Evolutionary conservation across 345 rosid species (phyloP).

Genomic region (Hibiscus tridactylites): DNA sequence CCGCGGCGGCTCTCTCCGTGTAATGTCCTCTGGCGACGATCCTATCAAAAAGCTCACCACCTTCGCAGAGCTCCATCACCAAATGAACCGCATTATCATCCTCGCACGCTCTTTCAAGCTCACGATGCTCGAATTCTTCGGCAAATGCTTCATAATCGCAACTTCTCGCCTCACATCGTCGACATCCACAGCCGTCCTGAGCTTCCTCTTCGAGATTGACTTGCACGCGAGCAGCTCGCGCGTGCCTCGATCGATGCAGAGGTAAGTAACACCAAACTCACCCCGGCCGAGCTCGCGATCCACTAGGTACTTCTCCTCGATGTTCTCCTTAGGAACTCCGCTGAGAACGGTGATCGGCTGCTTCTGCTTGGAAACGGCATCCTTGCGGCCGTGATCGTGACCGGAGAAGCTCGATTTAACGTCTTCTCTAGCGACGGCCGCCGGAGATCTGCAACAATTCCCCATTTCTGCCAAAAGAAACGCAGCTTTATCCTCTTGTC

Average conservation of each 20-base stretch:
- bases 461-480: constrained; percentile 44
- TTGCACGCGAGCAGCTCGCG: constrained; percentile 91
- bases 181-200: constrained; percentile 85
- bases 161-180: constrained; percentile 96
- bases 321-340: constrained; percentile 71
- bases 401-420: constrained; percentile 81
- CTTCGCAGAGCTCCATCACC: constrained; percentile 99
- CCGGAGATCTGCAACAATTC: constrained; percentile 99
- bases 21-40: constrained; percentile 98
- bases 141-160: constrained; percentile 94
- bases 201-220: constrained; percentile 93
- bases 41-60: constrained; percentile 98
- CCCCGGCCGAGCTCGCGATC: constrained; percentile 99
- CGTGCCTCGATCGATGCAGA: constrained; percentile 72
- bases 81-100: constrained; percentile 96
- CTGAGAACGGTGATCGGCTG: constrained; percentile 63
- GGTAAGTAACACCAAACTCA: constrained; percentile 96
- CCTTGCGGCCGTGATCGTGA: constrained; percentile 62
- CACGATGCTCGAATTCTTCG: constrained; percentile 79
- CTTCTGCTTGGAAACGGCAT: constrained; percentile 44
- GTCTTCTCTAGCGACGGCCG: constrained; percentile 91
- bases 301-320: constrained; percentile 78
- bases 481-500: background rate
- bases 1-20: constrained; percentile 95
- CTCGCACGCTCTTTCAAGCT: constrained; percentile 91